Conservation (phyloP, 805 yeast genomes). For the Metschnikowia gelsemii region DNA sequence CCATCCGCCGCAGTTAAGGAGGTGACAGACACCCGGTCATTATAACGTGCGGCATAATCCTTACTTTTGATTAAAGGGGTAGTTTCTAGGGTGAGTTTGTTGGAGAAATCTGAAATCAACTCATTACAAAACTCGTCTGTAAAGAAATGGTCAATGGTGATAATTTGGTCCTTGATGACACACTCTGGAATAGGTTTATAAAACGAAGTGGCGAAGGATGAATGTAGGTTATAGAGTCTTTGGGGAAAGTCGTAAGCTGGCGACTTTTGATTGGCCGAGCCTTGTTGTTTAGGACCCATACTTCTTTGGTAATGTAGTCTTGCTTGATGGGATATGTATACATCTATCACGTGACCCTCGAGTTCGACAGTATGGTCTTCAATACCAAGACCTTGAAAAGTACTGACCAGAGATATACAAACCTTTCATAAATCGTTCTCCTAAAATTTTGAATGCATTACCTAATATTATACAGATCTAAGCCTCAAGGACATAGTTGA, state of each 20-base stretch:
- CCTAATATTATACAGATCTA: constrained; percentile 9
- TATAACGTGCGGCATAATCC: constrained; percentile 56
- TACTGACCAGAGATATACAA: too few species aligned
- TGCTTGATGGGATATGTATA: background rate
- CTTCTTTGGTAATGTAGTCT: background rate
- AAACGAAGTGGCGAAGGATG: constrained; percentile 13
- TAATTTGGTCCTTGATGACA: constrained; percentile 37
- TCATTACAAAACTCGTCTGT: constrained; percentile 38
- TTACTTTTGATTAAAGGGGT: constrained; percentile 50
- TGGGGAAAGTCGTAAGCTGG: constrained; percentile 22
- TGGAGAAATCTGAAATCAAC: constrained; percentile 32
- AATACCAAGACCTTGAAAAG: too few species aligned
- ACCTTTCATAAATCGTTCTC: too few species aligned
- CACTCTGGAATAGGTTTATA: constrained; percentile 25
- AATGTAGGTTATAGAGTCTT: constrained; percentile 15
- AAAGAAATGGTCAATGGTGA: constrained; percentile 42
- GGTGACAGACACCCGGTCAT: constrained; percentile 47
- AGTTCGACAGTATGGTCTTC: too few species aligned
- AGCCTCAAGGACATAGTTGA: constrained; percentile 19
- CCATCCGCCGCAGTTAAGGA: constrained; percentile 39
- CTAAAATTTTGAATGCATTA: constrained; percentile 3
- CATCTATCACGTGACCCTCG: too few species aligned
- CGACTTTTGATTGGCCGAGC: background rate
- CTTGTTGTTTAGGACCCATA: constrained; percentile 16
- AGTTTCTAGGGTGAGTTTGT: constrained; percentile 34